Conservation (phyloP, 2,329 filamentous ascomycete species). For the Fusarium vanettenii region DNA sequence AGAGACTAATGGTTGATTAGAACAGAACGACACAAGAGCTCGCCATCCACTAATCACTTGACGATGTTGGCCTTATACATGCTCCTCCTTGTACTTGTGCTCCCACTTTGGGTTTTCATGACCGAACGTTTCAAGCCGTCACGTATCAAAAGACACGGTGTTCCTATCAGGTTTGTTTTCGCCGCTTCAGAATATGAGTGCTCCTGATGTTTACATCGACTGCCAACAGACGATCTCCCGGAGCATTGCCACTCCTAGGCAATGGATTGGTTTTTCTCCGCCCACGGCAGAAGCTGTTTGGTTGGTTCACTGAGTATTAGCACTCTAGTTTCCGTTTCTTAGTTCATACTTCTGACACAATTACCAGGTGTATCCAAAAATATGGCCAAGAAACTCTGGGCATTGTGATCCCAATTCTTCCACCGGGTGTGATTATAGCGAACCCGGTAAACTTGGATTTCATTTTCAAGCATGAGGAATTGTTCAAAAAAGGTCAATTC, state of each 20-base stretch:
- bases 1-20: background rate
- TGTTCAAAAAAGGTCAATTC: slow-evolving; percentile 7
- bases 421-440: background rate
- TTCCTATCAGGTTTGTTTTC: background rate
- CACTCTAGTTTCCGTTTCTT: background rate
- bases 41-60: background rate
- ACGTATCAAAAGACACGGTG: background rate
- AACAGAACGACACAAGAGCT: background rate
- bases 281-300: background rate
- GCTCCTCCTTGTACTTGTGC: background rate
- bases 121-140: background rate
- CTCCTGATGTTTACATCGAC: background rate
- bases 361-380: background rate
- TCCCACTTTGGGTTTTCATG: background rate
- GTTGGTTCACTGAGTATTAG: background rate
- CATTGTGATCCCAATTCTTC: background rate
- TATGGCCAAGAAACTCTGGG: background rate
- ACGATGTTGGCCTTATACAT: background rate
- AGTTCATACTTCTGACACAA: background rate
- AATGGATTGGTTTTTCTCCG: background rate
- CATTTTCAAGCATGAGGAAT: background rate
- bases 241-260: background rate
- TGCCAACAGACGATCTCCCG: background rate
- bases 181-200: background rate
- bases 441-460: background rate